phyloP scores from a whole-genome alignment of 2,329 filamentous ascomycete species.

The Dothideomycetes sp. region DNA sequence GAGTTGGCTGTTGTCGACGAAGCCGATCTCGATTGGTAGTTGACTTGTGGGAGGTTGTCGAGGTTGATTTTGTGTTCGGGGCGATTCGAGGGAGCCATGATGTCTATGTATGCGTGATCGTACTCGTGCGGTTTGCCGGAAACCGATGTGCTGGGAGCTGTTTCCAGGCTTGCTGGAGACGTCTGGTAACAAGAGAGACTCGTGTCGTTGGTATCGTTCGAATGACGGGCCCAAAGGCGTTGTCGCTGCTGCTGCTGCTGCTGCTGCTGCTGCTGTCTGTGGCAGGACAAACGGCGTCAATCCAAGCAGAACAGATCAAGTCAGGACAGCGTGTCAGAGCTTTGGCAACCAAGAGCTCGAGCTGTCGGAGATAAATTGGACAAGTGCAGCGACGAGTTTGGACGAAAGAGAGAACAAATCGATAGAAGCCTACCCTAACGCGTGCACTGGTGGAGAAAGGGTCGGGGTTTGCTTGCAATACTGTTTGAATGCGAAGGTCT shows the following conservation, averaged over 20 bases:
- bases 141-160: background rate
- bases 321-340: constrained; percentile 10
- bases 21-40: constrained; percentile 61
- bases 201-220: no score
- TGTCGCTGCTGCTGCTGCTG: no score
- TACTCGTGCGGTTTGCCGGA: constrained; percentile 7
- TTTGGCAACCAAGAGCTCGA: background rate
- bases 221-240: no score
- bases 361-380: background rate
- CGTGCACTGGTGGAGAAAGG: constrained; percentile 8
- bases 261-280: constrained; percentile 1
- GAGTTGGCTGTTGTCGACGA: constrained; percentile 75
- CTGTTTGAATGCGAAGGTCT: constrained; percentile 6
- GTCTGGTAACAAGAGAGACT: no score
- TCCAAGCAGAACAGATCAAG: background rate
- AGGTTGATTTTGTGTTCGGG: constrained; percentile 75
- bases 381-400: background rate
- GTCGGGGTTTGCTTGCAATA: no score
- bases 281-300: background rate
- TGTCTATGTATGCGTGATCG: background rate
- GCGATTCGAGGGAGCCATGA: constrained; percentile 80
- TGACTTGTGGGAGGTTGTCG: constrained; percentile 65
- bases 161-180: constrained; percentile 9
- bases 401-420: background rate
- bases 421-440: no score